These are phyloP conservation scores for Coniella lustricola DNA, from an alignment of 2,329 filamentous ascomycete species.

Conservation along the genomic window DNA sequence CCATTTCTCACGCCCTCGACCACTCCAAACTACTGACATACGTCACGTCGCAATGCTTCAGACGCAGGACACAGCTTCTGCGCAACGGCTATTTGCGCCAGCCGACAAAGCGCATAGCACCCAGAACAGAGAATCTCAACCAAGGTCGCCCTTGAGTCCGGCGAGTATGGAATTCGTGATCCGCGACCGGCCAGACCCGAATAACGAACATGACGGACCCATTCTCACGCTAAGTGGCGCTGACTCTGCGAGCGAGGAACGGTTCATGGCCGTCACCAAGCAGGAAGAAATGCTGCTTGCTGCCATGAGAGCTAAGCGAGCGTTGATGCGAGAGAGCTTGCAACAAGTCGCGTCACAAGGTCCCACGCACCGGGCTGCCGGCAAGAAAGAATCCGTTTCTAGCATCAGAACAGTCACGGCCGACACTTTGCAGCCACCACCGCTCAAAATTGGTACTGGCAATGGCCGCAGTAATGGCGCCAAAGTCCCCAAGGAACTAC, in stretches of 20 bases:
- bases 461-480: neutral
- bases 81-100: slow-evolving; percentile 8
- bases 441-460: neutral
- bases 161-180: slow-evolving; percentile 44
- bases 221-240: slow-evolving; percentile 22
- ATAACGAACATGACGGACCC: slow-evolving; percentile 23
- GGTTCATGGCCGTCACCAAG: slow-evolving; percentile 50
- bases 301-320: slow-evolving; percentile 49
- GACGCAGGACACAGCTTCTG: slow-evolving; percentile 5
- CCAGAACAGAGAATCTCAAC: slow-evolving; percentile 23
- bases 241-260: slow-evolving; percentile 26
- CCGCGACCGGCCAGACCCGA: slow-evolving; percentile 24
- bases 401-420: slow-evolving; percentile 14
- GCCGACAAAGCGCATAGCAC: slow-evolving; percentile 10
- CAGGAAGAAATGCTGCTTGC: slow-evolving; percentile 54
- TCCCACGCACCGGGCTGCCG: neutral
- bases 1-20: slow-evolving; percentile 10
- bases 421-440: neutral
- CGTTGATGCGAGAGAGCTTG: slow-evolving; percentile 42
- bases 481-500: neutral
- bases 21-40: slow-evolving; percentile 3
- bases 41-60: slow-evolving; percentile 14
- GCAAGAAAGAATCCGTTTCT: slow-evolving; percentile 13
- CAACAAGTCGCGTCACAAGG: neutral
- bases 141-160: slow-evolving; percentile 46